Base-by-base conservation (phyloP, 75 land plant species). In the Isoetes taiwanensis region DNA sequence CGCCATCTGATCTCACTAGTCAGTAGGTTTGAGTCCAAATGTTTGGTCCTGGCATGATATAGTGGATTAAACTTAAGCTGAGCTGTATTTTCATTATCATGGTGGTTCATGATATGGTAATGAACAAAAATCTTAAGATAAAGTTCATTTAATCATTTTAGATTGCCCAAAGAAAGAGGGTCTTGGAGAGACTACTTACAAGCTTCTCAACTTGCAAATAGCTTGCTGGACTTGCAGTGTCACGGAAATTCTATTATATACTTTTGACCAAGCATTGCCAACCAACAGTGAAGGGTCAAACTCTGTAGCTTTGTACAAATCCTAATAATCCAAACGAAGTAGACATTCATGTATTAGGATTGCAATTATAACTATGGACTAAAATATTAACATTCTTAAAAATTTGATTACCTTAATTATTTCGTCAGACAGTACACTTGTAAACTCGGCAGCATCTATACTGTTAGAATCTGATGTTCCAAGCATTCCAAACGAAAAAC, bases 401-500 rank as follows among this genome's bases (percentile, higher is more conserved):
- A 37, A 41, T 28, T 30, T 24, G 29, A n/a, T n/a, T 50, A 94
- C 96, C 99, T 89, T 72, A 28, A 94, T 76, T 50, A 84, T 77
- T 20, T 85, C 99, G 68, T 89, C 97, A 10, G 96, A 77, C 29
- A 94, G 63, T 34, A 88, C 83, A 53, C 94, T 88, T 58, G 89
- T 74, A 74, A 86, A 84, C 41, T 89, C 80, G 40, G 66, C 60
- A 53, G 84, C 72, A 58, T 76, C 76, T 20, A 68, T 63, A 53
- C 79, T 90, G 50, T 88, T 91, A n/a, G n/a, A n/a, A n/a, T n/a
- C n/a, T 5, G 82, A 89, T 61, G 86, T 85, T 40, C 99, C 99
- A 46, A 94, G 82, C 85, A 94, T 80, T 28, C 96, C 96, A 64
- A 73, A 78, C 4, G 99, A 82, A 27, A 93, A 58, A 85, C 90